A percentile compares a stretch with the other conserved stretches of the same genome.
These are phyloP conservation scores for Populus hybrid DNA, from an alignment of 441 rosid species.

Conservation along the genomic window DNA sequence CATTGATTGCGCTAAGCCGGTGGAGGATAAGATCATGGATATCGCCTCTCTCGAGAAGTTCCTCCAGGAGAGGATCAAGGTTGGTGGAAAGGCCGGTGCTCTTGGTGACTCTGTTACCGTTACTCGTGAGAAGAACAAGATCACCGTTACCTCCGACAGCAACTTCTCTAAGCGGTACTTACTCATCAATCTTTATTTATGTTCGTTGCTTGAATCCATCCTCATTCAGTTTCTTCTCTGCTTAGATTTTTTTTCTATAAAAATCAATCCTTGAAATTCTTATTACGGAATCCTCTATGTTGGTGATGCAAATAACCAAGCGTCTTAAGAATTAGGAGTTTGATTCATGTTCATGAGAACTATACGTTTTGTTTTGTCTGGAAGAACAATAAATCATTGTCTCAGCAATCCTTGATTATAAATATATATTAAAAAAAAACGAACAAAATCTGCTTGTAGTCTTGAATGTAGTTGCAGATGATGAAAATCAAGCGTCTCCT, in stretches of 20 bases:
- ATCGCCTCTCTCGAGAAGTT: slow-evolving; percentile 86
- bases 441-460: not conserved
- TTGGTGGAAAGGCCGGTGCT: slow-evolving; percentile 80
- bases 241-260: too few species aligned
- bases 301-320: not conserved
- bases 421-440: not conserved
- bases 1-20: slow-evolving; percentile 86
- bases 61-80: slow-evolving; percentile 86
- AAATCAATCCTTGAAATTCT: not conserved
- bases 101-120: slow-evolving; percentile 68
- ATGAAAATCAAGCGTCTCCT: not conserved
- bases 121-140: slow-evolving; percentile 52
- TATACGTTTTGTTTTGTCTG: not conserved
- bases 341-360: not conserved
- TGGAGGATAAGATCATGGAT: slow-evolving; percentile 91
- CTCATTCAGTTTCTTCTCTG: not conserved
- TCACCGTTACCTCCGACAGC: slow-evolving; percentile 57
- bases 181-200: not conserved
- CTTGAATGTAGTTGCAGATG: not conserved
- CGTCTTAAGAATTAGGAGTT: not conserved
- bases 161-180: slow-evolving; percentile 70
- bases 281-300: not conserved
- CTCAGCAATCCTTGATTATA: not conserved
- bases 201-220: not conserved
- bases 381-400: not conserved